Conservation (phyloP, 768 basidiomycete species). For the Mrakia blollopis region DNA sequence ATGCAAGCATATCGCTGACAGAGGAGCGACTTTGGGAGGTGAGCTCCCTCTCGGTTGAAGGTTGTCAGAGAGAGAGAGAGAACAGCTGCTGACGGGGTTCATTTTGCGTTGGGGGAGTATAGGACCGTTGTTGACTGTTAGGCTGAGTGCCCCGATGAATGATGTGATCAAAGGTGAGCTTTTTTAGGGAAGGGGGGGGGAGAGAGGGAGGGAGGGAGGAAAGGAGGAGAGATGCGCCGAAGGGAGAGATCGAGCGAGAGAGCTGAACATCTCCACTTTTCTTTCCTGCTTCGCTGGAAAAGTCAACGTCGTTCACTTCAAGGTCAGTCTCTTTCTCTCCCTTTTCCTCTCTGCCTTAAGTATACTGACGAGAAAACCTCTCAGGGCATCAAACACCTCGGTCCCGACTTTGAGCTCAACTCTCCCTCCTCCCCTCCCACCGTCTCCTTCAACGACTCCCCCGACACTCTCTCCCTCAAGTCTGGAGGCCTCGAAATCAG, state of each 20-base stretch:
- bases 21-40: constrained; percentile 47
- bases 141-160: constrained; percentile 40
- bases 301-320: constrained; percentile 41
- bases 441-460: constrained; percentile 42
- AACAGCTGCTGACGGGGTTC: background rate
- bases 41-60: constrained; percentile 10
- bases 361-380: constrained; percentile 40
- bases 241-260: too few species aligned
- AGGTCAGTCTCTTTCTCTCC: constrained; percentile 32
- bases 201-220: background rate
- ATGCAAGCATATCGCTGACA: constrained; percentile 36
- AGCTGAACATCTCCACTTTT: background rate
- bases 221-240: background rate
- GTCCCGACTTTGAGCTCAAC: constrained; percentile 57
- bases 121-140: constrained; percentile 51
- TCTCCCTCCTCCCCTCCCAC: constrained; percentile 51
- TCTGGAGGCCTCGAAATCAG: constrained; percentile 55
- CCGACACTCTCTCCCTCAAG: constrained; percentile 44
- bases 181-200: background rate
- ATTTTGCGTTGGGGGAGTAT: background rate
- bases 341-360: background rate
- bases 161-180: constrained; percentile 39
- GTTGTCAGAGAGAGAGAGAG: background rate
- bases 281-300: background rate
- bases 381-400: constrained; percentile 45